Conservation (phyloP, 768 basidiomycete species). For the Russula earlei region DNA sequence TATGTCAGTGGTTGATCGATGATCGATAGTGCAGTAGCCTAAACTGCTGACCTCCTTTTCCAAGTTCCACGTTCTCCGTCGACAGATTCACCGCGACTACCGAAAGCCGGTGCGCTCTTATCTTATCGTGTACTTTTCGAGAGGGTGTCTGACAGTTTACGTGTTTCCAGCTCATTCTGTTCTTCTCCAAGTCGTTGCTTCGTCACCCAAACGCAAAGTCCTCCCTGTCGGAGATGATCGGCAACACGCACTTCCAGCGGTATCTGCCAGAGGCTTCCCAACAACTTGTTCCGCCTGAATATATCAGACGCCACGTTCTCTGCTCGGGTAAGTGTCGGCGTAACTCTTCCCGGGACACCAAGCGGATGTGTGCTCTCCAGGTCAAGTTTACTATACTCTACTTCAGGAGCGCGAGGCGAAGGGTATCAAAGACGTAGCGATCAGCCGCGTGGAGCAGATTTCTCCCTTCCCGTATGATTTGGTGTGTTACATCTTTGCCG, state of each 20-base stretch:
- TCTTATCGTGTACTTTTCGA: not conserved
- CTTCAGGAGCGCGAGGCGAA: constrained; percentile 84
- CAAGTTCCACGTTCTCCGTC: constrained; percentile 92
- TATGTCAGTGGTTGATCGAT: constrained; percentile 50
- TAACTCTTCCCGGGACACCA: not conserved
- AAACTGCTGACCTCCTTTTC: constrained; percentile 2
- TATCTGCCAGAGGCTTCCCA: constrained; percentile 84
- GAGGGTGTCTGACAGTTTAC: not conserved
- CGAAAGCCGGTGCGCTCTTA: constrained; percentile 70
- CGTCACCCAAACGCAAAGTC: constrained; percentile 93
- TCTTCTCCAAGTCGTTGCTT: constrained; percentile 95
- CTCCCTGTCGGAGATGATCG: constrained; percentile 76
- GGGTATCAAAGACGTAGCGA: constrained; percentile 87
- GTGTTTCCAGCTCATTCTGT: constrained; percentile 60
- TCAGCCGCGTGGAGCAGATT: constrained; percentile 89
- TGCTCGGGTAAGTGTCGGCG: constrained; percentile 52
- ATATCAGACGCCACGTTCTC: constrained; percentile 86
- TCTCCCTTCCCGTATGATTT: constrained; percentile 97
- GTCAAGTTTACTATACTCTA: constrained; percentile 91
- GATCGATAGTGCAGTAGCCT: not conserved
- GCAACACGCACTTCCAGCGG: constrained; percentile 85
- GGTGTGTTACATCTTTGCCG: constrained; percentile 34
- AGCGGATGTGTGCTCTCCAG: constrained; percentile 27
- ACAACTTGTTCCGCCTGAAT: constrained; percentile 63
- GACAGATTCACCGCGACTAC: constrained; percentile 96